These are phyloP conservation scores for Boletus semigastroideus DNA, from an alignment of 1,284 basidiomycete species.

Conservation along the genomic window DNA sequence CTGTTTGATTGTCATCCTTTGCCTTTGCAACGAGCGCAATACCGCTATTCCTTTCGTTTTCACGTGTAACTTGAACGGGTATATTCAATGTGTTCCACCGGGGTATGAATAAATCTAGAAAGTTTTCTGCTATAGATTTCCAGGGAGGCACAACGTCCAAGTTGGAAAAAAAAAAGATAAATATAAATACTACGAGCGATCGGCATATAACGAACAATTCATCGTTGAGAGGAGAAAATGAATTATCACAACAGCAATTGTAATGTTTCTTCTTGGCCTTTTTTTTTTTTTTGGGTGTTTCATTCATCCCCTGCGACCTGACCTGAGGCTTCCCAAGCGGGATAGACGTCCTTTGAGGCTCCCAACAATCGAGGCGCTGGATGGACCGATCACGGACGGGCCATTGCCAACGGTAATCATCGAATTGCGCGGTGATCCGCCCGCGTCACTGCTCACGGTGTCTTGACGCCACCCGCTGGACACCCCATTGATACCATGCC, in stretches of 20 bases:
- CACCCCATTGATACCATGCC: constrained; percentile 78
- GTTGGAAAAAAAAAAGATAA: neutral
- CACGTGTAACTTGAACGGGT: constrained; percentile 18
- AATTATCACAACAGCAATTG: constrained; percentile 8
- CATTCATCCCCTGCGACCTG: constrained; percentile 51
- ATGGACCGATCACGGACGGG: constrained; percentile 40
- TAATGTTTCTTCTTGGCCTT: neutral
- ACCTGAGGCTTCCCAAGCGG: constrained; percentile 69
- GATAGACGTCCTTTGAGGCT: constrained; percentile 66
- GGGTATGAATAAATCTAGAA: constrained; percentile 24
- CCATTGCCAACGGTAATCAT: constrained; percentile 63
- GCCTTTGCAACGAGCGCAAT: constrained; percentile 11
- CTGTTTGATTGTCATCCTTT: constrained; percentile 7
- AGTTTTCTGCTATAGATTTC: constrained; percentile 1
- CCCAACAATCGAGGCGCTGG: constrained; percentile 52
- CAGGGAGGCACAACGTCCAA: neutral
- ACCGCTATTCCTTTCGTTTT: constrained; percentile 12
- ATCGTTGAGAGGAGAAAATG: neutral
- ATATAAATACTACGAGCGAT: neutral
- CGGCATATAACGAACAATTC: constrained; percentile 4
- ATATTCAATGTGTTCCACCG: constrained; percentile 19
- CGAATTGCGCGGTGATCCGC: constrained; percentile 68
- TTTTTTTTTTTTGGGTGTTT: neutral
- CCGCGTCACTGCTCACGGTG: constrained; percentile 52
- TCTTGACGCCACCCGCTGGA: constrained; percentile 72